Conservation (phyloP, 805 yeast genomes). For the Middelhovenomyces tepae region DNA sequence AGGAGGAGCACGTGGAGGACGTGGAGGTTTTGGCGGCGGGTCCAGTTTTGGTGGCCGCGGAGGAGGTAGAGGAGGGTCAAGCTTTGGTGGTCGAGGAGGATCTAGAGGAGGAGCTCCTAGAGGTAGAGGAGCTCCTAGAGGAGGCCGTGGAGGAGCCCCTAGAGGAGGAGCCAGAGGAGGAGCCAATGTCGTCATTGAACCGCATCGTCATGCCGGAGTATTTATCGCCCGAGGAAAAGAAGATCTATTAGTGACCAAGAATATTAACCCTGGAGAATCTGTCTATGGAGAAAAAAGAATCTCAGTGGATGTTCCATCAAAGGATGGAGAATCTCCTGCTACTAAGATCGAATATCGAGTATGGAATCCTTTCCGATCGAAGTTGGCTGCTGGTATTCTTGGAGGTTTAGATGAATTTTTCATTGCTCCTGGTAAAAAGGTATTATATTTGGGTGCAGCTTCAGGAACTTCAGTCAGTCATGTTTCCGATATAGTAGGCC, state of each 20-base stretch:
- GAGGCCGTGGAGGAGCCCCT: slow-evolving; percentile 51
- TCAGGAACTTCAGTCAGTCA: slow-evolving; percentile 99
- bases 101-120: slow-evolving; percentile 45
- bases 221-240: slow-evolving; percentile 99
- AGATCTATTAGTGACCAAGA: slow-evolving; percentile 94
- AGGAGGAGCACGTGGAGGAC: slow-evolving; percentile 40
- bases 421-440: slow-evolving; percentile 97
- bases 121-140: slow-evolving; percentile 42
- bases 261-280: slow-evolving; percentile 95
- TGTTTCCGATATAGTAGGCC: slow-evolving; percentile 97
- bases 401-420: slow-evolving; percentile 98
- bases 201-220: slow-evolving; percentile 97
- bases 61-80: slow-evolving; percentile 24
- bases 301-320: slow-evolving; percentile 84
- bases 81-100: slow-evolving; percentile 35
- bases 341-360: slow-evolving; percentile 98
- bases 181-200: slow-evolving; percentile 95
- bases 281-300: slow-evolving; percentile 98
- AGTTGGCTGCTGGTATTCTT: slow-evolving; percentile 99
- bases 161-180: slow-evolving; percentile 54
- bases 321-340: slow-evolving; percentile 53
- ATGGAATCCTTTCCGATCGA: slow-evolving; percentile 99
- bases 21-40: slow-evolving; percentile 31
- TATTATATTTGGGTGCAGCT: slow-evolving; percentile 96
- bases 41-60: slow-evolving; percentile 27